These are phyloP conservation scores for Euphorbia schlechtendalii DNA, from an alignment of 441 rosid genomes.

Conservation along the genomic window DNA sequence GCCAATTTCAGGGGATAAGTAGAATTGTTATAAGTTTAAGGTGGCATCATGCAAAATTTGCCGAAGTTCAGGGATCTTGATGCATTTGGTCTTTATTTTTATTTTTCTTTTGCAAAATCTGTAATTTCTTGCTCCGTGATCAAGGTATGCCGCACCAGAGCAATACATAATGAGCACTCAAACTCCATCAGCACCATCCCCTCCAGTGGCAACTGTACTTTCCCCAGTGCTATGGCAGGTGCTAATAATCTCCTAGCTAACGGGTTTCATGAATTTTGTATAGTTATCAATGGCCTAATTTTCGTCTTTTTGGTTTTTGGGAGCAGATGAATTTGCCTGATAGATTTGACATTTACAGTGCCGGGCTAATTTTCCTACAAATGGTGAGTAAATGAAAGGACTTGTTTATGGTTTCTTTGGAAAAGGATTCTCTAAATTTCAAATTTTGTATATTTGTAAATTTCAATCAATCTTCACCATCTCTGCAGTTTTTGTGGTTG, in stretches of 20 bases:
- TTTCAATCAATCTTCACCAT: no score
- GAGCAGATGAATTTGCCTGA: constrained; percentile 90
- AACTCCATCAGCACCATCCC: constrained; percentile 96
- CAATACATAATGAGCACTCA: constrained; percentile 99
- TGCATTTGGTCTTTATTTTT: no score
- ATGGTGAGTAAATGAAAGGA: constrained; percentile 51
- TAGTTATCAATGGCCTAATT: constrained; percentile 1
- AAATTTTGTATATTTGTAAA: no score
- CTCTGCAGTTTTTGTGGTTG: no score
- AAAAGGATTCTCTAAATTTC: no score
- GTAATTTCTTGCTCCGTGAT: not conserved
- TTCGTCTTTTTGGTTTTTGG: constrained; percentile 11
- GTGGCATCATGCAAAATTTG: no score
- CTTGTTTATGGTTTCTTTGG: constrained; percentile 4
- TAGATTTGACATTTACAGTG: constrained; percentile 86
- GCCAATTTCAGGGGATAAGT: no score
- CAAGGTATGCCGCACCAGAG: constrained; percentile 91
- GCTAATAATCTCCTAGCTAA: not conserved
- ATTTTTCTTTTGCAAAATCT: not conserved
- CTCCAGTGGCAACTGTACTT: constrained; percentile 91
- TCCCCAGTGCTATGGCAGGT: constrained; percentile 99
- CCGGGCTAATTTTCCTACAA: constrained; percentile 83
- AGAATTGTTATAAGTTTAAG: no score
- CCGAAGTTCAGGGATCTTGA: no score
- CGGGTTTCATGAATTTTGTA: constrained; percentile 5